Conservation (phyloP, 768 basidiomycete genomes). For the Agaricus bisporus region DNA sequence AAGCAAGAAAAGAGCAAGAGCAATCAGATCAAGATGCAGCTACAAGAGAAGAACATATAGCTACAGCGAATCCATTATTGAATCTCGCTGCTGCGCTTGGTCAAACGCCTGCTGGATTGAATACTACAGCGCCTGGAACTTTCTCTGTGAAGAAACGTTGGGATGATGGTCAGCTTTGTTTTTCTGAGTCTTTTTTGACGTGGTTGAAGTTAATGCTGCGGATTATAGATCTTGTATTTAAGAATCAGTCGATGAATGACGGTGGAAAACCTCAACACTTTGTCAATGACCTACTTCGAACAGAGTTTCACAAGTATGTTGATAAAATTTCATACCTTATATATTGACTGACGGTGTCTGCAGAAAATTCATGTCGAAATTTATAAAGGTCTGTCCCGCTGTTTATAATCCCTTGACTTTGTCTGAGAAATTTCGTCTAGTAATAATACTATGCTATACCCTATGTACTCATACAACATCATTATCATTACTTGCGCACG, state of each 20-base stretch:
- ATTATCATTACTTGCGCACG: background rate
- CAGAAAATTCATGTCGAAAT: slow-evolving; percentile 91
- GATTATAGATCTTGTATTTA: slow-evolving; percentile 86
- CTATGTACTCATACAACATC: background rate
- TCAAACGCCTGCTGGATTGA: slow-evolving; percentile 59
- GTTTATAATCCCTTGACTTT: background rate
- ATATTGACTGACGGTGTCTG: slow-evolving; percentile 2
- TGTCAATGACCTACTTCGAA: slow-evolving; percentile 92
- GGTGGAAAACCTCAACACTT: slow-evolving; percentile 68
- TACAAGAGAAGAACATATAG: slow-evolving; percentile 75
- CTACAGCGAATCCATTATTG: slow-evolving; percentile 80
- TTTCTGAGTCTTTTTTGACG: background rate
- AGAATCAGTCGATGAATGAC: slow-evolving; percentile 84
- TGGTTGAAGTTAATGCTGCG: slow-evolving; percentile 1
- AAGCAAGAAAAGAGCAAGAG: slow-evolving; percentile 74
- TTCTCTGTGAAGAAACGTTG: slow-evolving; percentile 91
- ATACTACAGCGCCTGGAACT: slow-evolving; percentile 70
- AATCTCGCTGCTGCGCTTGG: slow-evolving; percentile 91
- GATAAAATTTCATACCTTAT: background rate
- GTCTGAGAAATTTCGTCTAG: background rate
- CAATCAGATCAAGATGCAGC: slow-evolving; percentile 55
- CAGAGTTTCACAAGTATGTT: slow-evolving; percentile 87
- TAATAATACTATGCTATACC: slow-evolving; percentile 1
- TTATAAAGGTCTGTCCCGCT: slow-evolving; percentile 59
- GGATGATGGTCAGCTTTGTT: slow-evolving; percentile 73